Percentiles rank a stretch among this genome's conserved stretches.
phyloP scores from a whole-genome alignment of 2,329 filamentous ascomycete species.

The Ophiostoma ips region DNA sequence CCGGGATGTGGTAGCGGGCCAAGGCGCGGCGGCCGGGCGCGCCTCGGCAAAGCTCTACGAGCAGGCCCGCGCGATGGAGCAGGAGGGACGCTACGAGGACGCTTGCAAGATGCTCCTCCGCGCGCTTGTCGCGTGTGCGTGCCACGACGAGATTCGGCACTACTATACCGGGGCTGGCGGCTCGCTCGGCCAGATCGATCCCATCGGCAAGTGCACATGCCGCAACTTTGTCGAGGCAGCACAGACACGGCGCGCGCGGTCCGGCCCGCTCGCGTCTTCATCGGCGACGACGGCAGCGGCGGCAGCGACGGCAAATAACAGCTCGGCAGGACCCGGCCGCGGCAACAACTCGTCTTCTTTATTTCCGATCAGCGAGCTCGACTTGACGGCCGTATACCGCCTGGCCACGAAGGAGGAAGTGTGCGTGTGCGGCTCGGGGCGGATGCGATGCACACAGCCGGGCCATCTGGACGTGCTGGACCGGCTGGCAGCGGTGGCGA shows the following conservation, averaged over 20 bases:
- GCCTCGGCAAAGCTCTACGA: neutral
- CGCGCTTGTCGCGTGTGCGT: conserved; percentile 9
- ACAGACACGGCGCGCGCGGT: conserved; percentile 2
- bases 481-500: neutral
- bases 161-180: too few species aligned
- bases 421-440: conserved; percentile 12
- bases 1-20: neutral
- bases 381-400: conserved; percentile 8
- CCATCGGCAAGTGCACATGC: conserved; percentile 10
- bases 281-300: neutral
- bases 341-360: too few species aligned
- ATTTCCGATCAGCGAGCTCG: conserved; percentile 8
- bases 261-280: neutral
- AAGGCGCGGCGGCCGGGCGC: neutral
- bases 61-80: neutral
- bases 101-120: neutral
- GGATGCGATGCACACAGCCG: conserved; percentile 3
- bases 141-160: neutral
- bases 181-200: conserved; percentile 7
- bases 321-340: too few species aligned
- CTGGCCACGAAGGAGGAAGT: neutral
- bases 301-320: too few species aligned
- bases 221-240: conserved; percentile 12
- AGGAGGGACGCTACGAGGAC: neutral
- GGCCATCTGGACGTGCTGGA: conserved; percentile 8